Evolutionary conservation across 495 filamentous ascomycete genomes (phyloP).

Genomic region (Extremus antarcticus): DNA sequence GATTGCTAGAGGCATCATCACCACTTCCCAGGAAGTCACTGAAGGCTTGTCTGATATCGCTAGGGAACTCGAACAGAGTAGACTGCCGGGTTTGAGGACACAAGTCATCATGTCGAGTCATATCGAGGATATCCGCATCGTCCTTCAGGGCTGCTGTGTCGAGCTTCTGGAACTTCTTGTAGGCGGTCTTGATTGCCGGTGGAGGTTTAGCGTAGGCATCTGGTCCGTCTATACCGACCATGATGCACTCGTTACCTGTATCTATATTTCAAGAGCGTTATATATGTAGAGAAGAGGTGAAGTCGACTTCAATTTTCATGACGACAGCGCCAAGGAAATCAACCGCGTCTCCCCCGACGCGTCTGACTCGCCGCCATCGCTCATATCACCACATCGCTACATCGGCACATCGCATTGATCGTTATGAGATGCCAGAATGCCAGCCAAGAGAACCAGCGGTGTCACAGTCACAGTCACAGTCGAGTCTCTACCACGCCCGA

Average conservation of each 20-base stretch:
- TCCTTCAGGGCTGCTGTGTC: not conserved
- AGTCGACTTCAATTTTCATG: not conserved
- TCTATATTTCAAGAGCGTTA: no score
- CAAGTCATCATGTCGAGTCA: not conserved
- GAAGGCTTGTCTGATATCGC: not conserved
- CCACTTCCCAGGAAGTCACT: not conserved
- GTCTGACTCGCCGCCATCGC: not conserved
- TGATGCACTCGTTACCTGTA: no score
- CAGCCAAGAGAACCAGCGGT: not conserved
- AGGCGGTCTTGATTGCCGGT: not conserved
- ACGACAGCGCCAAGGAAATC: not conserved
- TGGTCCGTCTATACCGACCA: not conserved
- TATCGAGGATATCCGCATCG: not conserved
- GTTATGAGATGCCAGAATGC: no score
- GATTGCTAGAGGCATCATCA: not conserved
- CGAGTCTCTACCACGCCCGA: not conserved
- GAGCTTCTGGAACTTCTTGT: slow-evolving; percentile 6
- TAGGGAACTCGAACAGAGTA: not conserved
- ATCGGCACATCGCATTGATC: not conserved
- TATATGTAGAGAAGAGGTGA: no score
- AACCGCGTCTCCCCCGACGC: no score
- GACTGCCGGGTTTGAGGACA: not conserved
- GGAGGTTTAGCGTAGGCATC: slow-evolving; percentile 5
- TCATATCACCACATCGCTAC: not conserved
- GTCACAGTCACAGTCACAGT: not conserved